A percentile compares a stretch with the other conserved stretches of the same genome.
phyloP scores from a whole-genome alignment of 768 basidiomycete genomes.

The Russula emetica region DNA sequence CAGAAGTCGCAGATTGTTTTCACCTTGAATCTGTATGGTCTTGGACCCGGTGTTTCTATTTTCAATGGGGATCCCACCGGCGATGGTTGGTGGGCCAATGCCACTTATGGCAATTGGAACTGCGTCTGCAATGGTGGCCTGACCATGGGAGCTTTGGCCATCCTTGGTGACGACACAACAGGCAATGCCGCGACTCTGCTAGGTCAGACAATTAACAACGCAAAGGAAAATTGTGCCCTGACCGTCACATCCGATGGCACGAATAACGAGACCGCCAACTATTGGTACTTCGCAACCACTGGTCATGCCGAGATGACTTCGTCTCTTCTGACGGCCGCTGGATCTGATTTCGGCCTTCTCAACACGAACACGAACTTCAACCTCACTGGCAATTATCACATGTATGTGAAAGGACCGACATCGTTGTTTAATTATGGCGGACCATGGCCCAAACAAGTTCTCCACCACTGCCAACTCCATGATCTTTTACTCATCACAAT shows the following conservation, averaged over 20 bases:
- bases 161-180: constrained; percentile 76
- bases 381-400: constrained; percentile 81
- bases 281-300: constrained; percentile 93
- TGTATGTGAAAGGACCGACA: constrained; percentile 81
- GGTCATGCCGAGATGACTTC: constrained; percentile 87
- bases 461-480: constrained; percentile 89
- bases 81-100: constrained; percentile 77
- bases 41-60: constrained; percentile 57
- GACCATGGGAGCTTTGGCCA: constrained; percentile 85
- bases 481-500: constrained; percentile 69
- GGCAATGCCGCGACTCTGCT: constrained; percentile 68
- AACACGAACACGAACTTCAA: constrained; percentile 64
- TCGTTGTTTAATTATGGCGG: constrained; percentile 79
- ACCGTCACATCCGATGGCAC: constrained; percentile 63
- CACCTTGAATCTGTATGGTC: constrained; percentile 75
- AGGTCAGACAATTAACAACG: constrained; percentile 64
- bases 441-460: constrained; percentile 92
- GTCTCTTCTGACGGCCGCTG: constrained; percentile 79
- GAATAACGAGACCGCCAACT: constrained; percentile 92
- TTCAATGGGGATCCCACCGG: constrained; percentile 39
- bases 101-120: constrained; percentile 92
- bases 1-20: constrained; percentile 66
- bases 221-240: constrained; percentile 66
- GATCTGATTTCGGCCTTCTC: constrained; percentile 73
- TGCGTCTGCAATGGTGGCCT: constrained; percentile 93